Evolutionary conservation across 768 basidiomycete species (phyloP), one percentile per base, ranked within the genome.

Genomic region (Phylloporus sp.): DNA sequence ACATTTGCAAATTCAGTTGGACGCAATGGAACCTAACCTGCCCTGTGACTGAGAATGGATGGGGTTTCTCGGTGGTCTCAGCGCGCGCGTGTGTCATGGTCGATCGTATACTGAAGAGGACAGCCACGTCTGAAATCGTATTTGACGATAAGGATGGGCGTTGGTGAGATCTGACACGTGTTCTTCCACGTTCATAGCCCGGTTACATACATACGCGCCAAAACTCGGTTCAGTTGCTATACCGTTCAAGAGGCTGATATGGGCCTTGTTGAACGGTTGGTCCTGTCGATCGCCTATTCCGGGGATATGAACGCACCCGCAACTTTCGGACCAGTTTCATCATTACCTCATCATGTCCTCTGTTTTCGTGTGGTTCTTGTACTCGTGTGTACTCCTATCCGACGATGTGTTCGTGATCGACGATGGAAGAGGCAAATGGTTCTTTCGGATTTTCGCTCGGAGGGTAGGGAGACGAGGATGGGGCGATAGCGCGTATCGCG

Each of bases 311-410:
- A 54, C 33, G 41, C 54, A 48, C 46, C 38, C 26, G 42, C 35
- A 33, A 39, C 35, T 27, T 50, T 31, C 39, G 14, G 31, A 59
- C 56, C 46, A 59, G 54, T 68, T 67, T 53, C 61, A 65, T 44
- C 44, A 52, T 52, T 67, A 65, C 55, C 58, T 62, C 54, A 66
- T 59, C 47, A 10, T 48, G 15, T 38, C 54, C n/a, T 54, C 51
- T 14, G 46, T 69, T 48, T 48, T 54, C 64, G 45, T 63, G 62
- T n/a, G n/a, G n/a, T n/a, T n/a, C n/a, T n/a, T n/a, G n/a, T n/a
- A n/a, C n/a, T n/a, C n/a, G n/a, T n/a, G n/a, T n/a, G n/a, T n/a
- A n/a, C n/a, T n/a, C n/a, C n/a, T n/a, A n/a, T n/a, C n/a, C n/a
- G n/a, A n/a, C n/a, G n/a, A n/a, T n/a, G n/a, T n/a, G n/a, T n/a